phyloP scores from a whole-genome alignment of 208 protist species.

The Leishmania guyanensis region DNA sequence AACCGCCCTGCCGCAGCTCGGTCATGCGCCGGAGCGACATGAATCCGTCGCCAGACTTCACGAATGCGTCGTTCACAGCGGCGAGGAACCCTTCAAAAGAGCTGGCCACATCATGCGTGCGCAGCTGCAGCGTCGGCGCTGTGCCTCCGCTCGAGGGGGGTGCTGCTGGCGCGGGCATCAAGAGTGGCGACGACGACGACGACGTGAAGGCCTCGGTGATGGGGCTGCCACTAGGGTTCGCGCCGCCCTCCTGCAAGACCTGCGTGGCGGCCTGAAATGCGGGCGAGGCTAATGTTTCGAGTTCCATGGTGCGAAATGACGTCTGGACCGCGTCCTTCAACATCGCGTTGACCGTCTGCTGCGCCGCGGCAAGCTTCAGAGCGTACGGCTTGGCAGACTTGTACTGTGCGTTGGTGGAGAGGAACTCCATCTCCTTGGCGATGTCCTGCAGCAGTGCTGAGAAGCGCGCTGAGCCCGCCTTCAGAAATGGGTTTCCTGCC shows the following conservation, averaged over 20 bases:
- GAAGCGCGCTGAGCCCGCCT: conserved; percentile 64
- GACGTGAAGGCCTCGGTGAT: background rate
- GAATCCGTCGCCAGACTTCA: conserved; percentile 38
- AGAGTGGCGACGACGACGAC: background rate
- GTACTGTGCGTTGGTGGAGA: conserved; percentile 62
- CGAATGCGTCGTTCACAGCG: conserved; percentile 63
- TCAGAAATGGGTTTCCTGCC: conserved; percentile 60
- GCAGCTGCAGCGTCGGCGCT: conserved; percentile 9
- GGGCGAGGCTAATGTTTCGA: conserved; percentile 22
- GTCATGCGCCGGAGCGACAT: conserved; percentile 72
- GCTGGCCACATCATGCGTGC: conserved; percentile 26
- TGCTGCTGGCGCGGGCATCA: background rate
- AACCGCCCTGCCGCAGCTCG: conserved; percentile 56
- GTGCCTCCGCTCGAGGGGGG: background rate
- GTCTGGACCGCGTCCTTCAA: conserved; percentile 55
- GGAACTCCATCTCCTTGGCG: conserved; percentile 76
- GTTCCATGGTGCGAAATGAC: conserved; percentile 49
- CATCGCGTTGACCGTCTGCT: conserved; percentile 51
- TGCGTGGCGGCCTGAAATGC: conserved; percentile 28
- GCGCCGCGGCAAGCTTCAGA: conserved; percentile 55
- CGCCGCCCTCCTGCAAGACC: background rate
- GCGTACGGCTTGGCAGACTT: conserved; percentile 83
- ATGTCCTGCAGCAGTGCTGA: conserved; percentile 77
- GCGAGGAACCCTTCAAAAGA: conserved; percentile 37
- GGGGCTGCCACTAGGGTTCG: background rate